A percentile compares a stretch with the other conserved stretches of the same genome.
Evolutionary conservation across 768 basidiomycete genomes (phyloP).

Genomic region (Tulasnella calospora): DNA sequence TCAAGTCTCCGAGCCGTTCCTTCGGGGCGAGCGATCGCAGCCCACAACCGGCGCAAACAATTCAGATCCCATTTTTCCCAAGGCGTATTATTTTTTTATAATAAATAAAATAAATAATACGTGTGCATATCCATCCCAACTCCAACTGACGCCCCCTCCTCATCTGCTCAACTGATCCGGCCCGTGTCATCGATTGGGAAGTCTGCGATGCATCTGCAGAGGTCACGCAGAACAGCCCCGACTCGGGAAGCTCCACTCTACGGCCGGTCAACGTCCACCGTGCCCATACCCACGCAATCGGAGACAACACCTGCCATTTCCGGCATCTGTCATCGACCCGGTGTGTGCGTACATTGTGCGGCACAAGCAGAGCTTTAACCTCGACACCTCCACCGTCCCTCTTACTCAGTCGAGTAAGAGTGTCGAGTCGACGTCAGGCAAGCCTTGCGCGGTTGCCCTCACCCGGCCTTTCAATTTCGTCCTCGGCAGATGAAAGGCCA

Average conservation of each 20-base stretch:
- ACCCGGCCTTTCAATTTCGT: slow-evolving; percentile 4
- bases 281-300: neutral
- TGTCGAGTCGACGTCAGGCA: neutral
- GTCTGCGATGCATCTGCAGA: neutral
- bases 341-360: neutral
- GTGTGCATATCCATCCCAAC: too few relatives aligned
- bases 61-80: neutral
- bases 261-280: slow-evolving; percentile 1
- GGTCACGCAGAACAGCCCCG: neutral
- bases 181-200: neutral
- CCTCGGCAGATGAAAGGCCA: slow-evolving; percentile 6
- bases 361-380: neutral
- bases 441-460: neutral
- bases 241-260: slow-evolving; percentile 5
- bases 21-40: neutral
- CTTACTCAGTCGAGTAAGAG: neutral
- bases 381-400: neutral
- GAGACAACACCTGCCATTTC: neutral
- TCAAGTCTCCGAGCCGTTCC: neutral
- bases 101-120: neutral
- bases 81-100: neutral
- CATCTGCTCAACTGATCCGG: neutral
- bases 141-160: too few relatives aligned
- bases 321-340: neutral
- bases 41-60: neutral